A percentile compares a stretch with the other conserved stretches of the same genome.
phyloP scores from a whole-genome alignment of 192 early-diverging fungal genomes.

The Lobulomyces angularis region DNA sequence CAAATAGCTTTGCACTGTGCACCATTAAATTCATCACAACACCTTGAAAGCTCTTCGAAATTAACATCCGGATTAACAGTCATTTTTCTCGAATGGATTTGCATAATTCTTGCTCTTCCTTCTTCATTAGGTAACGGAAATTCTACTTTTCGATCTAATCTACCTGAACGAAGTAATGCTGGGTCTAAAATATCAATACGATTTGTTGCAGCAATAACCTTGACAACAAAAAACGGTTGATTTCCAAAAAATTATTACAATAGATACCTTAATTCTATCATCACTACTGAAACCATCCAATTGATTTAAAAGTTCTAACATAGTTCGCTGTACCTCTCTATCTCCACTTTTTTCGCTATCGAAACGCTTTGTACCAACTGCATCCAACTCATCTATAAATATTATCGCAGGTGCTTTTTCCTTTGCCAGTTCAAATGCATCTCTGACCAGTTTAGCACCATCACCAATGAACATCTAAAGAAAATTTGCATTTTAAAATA shows the following conservation, averaged over 20 bases:
- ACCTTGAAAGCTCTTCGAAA: conserved; percentile 88
- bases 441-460: conserved; percentile 91
- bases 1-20: conserved; percentile 99
- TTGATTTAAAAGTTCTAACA: conserved; percentile 97
- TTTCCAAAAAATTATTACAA: neutral
- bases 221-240: conserved; percentile 12
- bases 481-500: conserved; percentile 19
- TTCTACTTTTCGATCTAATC: conserved; percentile 87
- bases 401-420: conserved; percentile 98
- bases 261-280: conserved; percentile 86
- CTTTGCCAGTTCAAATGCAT: conserved; percentile 93
- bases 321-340: conserved; percentile 96
- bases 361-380: conserved; percentile 97
- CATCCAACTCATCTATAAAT: conserved; percentile 98
- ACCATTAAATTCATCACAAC: conserved; percentile 97
- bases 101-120: conserved; percentile 86
- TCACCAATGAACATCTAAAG: conserved; percentile 94
- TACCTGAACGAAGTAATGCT: conserved; percentile 74
- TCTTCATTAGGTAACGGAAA: conserved; percentile 87
- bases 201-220: conserved; percentile 96
- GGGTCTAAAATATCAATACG: conserved; percentile 87
- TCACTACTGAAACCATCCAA: conserved; percentile 93
- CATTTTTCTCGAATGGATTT: conserved; percentile 98
- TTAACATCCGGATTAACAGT: conserved; percentile 86
- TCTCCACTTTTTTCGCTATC: conserved; percentile 95